phyloP scores from a whole-genome alignment of 139 green algal genomes.

The Limnomonas spitsbergensis region DNA sequence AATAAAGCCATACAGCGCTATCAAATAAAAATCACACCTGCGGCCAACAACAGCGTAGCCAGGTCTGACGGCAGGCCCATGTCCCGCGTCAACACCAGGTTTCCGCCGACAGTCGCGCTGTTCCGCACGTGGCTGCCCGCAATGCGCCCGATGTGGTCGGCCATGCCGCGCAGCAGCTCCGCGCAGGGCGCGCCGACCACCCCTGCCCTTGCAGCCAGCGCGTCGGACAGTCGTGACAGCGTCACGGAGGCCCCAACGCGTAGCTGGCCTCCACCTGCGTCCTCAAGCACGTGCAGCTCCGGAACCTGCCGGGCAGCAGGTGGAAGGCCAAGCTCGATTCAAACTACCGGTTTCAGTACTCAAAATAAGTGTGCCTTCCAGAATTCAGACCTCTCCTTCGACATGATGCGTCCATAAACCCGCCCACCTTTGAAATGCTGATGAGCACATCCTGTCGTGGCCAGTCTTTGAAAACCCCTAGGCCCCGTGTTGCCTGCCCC shows the following conservation, averaged over 20 bases:
- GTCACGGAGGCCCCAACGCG: not conserved
- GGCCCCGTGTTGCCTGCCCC: slow-evolving; percentile 57
- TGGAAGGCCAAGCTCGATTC: too few species aligned
- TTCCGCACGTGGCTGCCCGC: slow-evolving; percentile 65
- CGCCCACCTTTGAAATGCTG: slow-evolving; percentile 21
- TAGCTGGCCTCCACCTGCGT: not conserved
- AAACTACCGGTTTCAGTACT: too few species aligned
- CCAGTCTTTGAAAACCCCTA: slow-evolving; percentile 57
- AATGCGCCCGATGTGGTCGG: slow-evolving; percentile 48
- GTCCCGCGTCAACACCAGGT: slow-evolving; percentile 48
- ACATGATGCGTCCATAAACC: too few species aligned
- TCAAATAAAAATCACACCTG: too few species aligned
- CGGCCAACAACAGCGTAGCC: slow-evolving; percentile 48
- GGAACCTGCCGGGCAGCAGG: too few species aligned
- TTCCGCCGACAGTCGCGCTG: slow-evolving; percentile 64
- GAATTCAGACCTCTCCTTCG: too few species aligned
- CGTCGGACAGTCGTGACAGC: not conserved
- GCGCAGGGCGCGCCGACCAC: too few species aligned
- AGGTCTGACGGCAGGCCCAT: slow-evolving; percentile 54
- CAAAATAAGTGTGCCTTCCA: too few species aligned
- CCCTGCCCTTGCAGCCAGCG: too few species aligned
- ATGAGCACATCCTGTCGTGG: not conserved
- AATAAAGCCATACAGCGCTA: too few species aligned
- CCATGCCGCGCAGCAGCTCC: slow-evolving; percentile 19
- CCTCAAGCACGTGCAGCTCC: slow-evolving; percentile 12